These are phyloP conservation scores for Apiospora sp. DNA, from an alignment of 2,329 filamentous ascomycete species.

Conservation along the genomic window DNA sequence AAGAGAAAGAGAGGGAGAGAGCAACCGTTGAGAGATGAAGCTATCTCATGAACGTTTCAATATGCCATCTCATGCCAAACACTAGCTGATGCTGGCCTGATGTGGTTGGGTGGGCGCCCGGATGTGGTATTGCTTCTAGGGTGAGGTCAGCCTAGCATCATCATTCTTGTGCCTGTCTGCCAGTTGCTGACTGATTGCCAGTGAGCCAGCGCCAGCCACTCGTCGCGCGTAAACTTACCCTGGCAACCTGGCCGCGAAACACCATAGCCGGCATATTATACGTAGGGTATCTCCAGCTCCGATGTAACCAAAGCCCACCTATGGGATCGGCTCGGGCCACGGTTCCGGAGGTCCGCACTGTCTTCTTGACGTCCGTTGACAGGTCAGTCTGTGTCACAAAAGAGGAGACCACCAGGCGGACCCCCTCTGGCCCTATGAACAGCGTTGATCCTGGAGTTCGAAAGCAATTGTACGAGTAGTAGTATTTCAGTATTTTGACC, in stretches of 20 bases:
- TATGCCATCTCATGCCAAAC: not conserved
- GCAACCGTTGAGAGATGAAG: not conserved
- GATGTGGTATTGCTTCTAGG: not conserved
- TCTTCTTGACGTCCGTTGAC: not conserved
- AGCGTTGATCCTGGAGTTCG: not conserved
- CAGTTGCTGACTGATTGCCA: not conserved
- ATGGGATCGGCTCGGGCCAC: not conserved
- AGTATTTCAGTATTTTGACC: not conserved
- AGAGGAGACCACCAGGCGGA: not conserved
- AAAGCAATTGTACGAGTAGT: not conserved
- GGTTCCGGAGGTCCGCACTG: not conserved
- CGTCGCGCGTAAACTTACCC: not conserved
- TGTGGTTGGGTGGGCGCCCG: not conserved
- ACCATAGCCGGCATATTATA: not conserved
- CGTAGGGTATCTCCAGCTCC: not conserved
- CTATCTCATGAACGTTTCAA: not conserved
- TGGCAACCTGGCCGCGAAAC: not conserved
- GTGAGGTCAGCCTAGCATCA: constrained; percentile 8
- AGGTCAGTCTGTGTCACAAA: not conserved
- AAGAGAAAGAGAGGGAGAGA: not conserved
- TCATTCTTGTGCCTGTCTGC: not conserved
- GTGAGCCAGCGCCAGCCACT: not conserved
- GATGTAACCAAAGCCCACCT: not conserved
- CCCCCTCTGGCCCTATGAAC: not conserved
- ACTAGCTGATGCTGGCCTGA: not conserved